These are phyloP conservation scores for Metschnikowia baotianmanensis DNA, from an alignment of 805 yeast species.

Conservation along the genomic window DNA sequence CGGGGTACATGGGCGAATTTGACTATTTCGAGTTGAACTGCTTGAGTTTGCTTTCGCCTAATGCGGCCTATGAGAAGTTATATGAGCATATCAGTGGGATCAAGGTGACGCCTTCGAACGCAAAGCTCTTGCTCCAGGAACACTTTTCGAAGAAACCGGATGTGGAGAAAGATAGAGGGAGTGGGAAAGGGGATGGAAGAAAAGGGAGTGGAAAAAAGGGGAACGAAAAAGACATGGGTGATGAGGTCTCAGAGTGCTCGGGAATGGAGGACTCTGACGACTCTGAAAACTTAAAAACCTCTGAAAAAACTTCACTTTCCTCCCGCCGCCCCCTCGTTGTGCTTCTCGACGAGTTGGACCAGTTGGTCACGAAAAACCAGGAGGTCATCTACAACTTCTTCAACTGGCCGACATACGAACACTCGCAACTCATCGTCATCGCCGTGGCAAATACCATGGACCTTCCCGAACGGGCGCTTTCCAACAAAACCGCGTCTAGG, in stretches of 20 bases:
- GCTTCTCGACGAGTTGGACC: slow-evolving; percentile 90
- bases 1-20: slow-evolving; percentile 43
- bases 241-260: too few species aligned
- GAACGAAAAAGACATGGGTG: too few species aligned
- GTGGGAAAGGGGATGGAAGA: too few species aligned
- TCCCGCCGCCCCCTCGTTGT: slow-evolving; percentile 59
- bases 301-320: too few species aligned
- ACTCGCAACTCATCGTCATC: slow-evolving; percentile 78
- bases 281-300: too few species aligned
- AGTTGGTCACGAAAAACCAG: slow-evolving; percentile 77
- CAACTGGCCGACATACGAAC: slow-evolving; percentile 90
- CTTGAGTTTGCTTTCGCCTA: slow-evolving; percentile 75
- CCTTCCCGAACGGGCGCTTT: slow-evolving; percentile 81
- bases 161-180: too few species aligned
- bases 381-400: slow-evolving; percentile 91
- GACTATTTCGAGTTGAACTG: slow-evolving; percentile 88
- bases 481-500: slow-evolving; percentile 88
- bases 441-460: slow-evolving; percentile 99
- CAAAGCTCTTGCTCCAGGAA: slow-evolving; percentile 67
- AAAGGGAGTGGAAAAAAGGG: too few species aligned
- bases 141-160: slow-evolving; percentile 42
- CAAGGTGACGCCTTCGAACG: slow-evolving; percentile 57
- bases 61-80: slow-evolving; percentile 73
- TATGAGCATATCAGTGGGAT: slow-evolving; percentile 72
- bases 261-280: too few species aligned